phyloP scores from a whole-genome alignment of 768 basidiomycete genomes.

The Mycena olivaceomarginata region DNA sequence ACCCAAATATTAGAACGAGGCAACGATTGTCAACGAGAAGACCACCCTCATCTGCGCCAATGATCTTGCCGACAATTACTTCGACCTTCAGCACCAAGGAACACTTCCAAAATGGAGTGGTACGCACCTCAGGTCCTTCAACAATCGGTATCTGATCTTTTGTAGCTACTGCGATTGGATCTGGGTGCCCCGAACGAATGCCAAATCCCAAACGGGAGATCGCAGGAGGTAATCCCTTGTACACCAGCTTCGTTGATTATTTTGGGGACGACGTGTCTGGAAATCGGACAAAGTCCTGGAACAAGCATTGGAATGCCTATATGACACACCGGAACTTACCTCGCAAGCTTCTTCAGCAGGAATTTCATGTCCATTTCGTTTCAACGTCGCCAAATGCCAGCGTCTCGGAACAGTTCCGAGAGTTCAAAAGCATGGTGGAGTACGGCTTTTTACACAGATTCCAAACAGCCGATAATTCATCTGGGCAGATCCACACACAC shows the following conservation, averaged over 20 bases:
- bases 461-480: no score
- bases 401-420: slow-evolving; percentile 60
- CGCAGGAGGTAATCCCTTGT: slow-evolving; percentile 55
- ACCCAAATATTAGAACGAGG: not conserved
- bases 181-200: slow-evolving; percentile 39
- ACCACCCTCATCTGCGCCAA: not conserved
- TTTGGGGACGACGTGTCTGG: slow-evolving; percentile 67
- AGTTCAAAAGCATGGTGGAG: slow-evolving; percentile 55
- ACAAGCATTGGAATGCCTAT: not conserved
- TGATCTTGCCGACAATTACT: slow-evolving; percentile 7
- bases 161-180: slow-evolving; percentile 22
- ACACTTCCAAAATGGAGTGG: slow-evolving; percentile 19
- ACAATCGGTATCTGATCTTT: not conserved
- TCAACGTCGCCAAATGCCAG: slow-evolving; percentile 60
- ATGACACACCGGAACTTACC: not conserved
- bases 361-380: slow-evolving; percentile 56
- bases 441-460: no score
- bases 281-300: slow-evolving; percentile 39
- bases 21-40: not conserved
- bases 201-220: slow-evolving; percentile 48
- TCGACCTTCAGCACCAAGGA: not conserved
- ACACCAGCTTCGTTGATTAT: slow-evolving; percentile 55
- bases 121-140: not conserved
- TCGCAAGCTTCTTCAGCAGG: not conserved
- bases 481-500: slow-evolving; percentile 47